Evolutionary conservation across 1,284 basidiomycete genomes (phyloP), one percentile per base, ranked within the genome.

Genomic region (Malassezia nana): DNA sequence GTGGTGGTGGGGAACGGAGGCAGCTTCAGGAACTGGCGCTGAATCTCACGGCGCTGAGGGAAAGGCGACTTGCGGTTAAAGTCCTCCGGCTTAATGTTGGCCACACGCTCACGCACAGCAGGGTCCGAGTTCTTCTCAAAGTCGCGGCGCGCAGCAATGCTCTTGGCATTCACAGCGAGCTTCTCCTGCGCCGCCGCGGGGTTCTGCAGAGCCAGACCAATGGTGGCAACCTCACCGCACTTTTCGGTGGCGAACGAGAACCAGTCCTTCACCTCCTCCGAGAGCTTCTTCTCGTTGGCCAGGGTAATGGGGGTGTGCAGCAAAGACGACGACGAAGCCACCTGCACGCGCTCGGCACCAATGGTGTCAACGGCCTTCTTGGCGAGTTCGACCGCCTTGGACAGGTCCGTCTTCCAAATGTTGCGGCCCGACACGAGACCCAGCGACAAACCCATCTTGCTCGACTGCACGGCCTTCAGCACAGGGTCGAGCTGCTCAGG

Each of bases 171-270:
- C 42, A 50, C 55, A 39, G 58, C 56, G 26, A 73, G 66, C 18
- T 58, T 57, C 29, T 65, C 60, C 29, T 63, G 61, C 46, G 63
- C 69, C 24, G 59, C 57, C 45, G 39, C 49, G 33, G 63, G 41
- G 59, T 70, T 63, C 44, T 60, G 54, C 50, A 73, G 65, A 41
- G 69, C 71, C 42, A 63, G 63, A 56, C 91, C 90, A 67, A 98
- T 84, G 63, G 81, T 81, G 51, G 90, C 81, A 66, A 98, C 89
- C 78, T 99, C 94, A 49, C 79, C 79, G 35, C 86, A 87, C 81
- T 99, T 99, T 81, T 99, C 92, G 62, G 88, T 80, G 60, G 94
- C 94, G 76, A 98, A 99, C 16, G 94, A 88, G 81, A 99, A 91
- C 94, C 94, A 99, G 76, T 94, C 89, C 77, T 86, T 86, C 76